Evolutionary conservation across 2,329 filamentous ascomycete genomes (phyloP).

Genomic region (Ustulina deusta): DNA sequence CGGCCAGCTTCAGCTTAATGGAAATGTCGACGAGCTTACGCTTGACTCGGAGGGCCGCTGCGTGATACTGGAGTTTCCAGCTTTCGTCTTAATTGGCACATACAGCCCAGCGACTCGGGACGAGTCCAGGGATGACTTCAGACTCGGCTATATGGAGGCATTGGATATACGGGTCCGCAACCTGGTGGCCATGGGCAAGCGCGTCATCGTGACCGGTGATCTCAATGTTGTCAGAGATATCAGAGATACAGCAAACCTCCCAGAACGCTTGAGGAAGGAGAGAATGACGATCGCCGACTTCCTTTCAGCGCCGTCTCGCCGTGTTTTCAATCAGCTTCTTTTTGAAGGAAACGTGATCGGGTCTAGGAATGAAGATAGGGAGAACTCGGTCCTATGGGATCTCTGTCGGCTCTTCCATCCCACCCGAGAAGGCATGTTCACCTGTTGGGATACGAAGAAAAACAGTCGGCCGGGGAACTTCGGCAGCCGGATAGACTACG

Average conservation of each 20-base stretch:
- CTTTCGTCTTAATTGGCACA: constrained; percentile 91
- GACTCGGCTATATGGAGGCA: constrained; percentile 80
- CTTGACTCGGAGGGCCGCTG: constrained; percentile 94
- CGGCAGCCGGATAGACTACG: constrained; percentile 92
- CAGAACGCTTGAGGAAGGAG: constrained; percentile 78
- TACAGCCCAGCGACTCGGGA: constrained; percentile 93
- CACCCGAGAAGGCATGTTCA: constrained; percentile 88
- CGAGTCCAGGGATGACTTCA: constrained; percentile 84
- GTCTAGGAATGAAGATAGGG: constrained; percentile 74
- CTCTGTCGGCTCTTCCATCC: constrained; percentile 85
- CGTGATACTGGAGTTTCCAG: constrained; percentile 90
- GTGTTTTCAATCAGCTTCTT: constrained; percentile 88
- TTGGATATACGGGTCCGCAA: constrained; percentile 89
- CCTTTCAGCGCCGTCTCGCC: constrained; percentile 76
- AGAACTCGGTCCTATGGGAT: constrained; percentile 82
- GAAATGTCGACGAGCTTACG: constrained; percentile 72
- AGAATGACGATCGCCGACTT: constrained; percentile 77
- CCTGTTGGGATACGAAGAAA: constrained; percentile 94
- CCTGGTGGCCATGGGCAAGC: constrained; percentile 81
- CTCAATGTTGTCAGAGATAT: constrained; percentile 80
- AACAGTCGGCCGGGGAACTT: constrained; percentile 97
- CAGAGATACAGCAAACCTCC: constrained; percentile 80
- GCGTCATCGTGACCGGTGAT: constrained; percentile 87
- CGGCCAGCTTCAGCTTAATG: constrained; percentile 78
- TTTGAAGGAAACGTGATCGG: constrained; percentile 77